A percentile compares a stretch with the other conserved stretches of the same genome.
Evolutionary conservation across 2,329 filamentous ascomycete genomes (phyloP).

Genomic region (Annulohypoxylon truncatum): DNA sequence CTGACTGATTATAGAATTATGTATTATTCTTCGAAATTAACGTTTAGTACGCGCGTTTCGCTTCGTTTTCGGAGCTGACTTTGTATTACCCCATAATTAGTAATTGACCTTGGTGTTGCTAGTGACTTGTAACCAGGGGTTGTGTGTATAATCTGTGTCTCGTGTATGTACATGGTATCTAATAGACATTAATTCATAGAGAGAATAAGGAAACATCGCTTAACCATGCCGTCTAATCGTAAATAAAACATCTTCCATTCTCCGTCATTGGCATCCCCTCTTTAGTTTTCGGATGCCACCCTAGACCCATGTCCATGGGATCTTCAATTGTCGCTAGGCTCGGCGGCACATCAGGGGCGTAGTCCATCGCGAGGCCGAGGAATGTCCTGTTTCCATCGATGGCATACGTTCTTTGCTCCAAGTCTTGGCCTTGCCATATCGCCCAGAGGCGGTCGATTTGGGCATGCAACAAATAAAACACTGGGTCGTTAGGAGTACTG

Average conservation of each 20-base stretch:
- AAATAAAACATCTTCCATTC: constrained; percentile 37
- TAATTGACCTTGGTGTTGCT: neutral
- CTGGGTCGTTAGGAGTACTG: constrained; percentile 40
- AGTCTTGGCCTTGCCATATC: constrained; percentile 42
- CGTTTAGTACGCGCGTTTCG: too few species aligned
- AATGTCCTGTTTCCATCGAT: constrained; percentile 42
- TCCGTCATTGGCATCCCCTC: constrained; percentile 39
- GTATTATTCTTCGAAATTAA: too few species aligned
- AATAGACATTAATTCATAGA: constrained; percentile 11
- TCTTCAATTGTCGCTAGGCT: constrained; percentile 39
- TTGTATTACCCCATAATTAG: neutral
- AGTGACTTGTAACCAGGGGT: neutral
- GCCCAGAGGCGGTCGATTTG: constrained; percentile 43
- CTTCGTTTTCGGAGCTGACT: neutral
- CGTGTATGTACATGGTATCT: neutral
- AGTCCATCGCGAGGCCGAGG: constrained; percentile 32
- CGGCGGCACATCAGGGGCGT: constrained; percentile 34
- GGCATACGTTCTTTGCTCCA: constrained; percentile 29
- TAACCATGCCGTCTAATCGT: constrained; percentile 20
- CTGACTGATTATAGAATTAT: too few species aligned
- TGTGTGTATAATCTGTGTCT: neutral
- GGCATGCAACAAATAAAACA: constrained; percentile 41
- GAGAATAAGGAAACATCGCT: neutral
- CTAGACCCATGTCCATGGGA: constrained; percentile 33
- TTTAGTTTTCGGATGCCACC: constrained; percentile 28